These are phyloP conservation scores for Scheffersomyces titani DNA, from an alignment of 1,139 yeast genomes.

Conservation along the genomic window DNA sequence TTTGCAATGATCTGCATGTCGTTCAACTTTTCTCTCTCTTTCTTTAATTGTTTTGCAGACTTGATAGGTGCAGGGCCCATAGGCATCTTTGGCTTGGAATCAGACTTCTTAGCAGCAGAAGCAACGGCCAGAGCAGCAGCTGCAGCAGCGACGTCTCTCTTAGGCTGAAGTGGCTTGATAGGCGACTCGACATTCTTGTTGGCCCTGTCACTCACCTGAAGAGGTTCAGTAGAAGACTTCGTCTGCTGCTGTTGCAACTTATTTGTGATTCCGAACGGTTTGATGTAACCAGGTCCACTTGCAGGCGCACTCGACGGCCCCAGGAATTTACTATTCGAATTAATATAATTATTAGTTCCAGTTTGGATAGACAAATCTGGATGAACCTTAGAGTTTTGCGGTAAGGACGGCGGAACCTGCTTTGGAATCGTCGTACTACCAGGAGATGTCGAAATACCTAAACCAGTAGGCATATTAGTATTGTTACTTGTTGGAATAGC, in stretches of 20 bases:
- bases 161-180: constrained; percentile 11
- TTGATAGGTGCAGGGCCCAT: constrained; percentile 32
- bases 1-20: constrained; percentile 87
- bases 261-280: constrained; percentile 16
- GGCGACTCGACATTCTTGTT: constrained; percentile 5
- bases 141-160: constrained; percentile 17
- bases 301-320: constrained; percentile 17
- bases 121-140: constrained; percentile 22
- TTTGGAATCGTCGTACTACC: constrained; percentile 23
- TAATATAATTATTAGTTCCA: constrained; percentile 9
- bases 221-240: constrained; percentile 6
- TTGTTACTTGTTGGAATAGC: constrained; percentile 6
- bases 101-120: constrained; percentile 23
- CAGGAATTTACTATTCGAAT: constrained; percentile 8
- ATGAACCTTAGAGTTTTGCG: constrained; percentile 25
- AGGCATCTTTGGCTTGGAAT: constrained; percentile 10
- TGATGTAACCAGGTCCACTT: constrained; percentile 24
- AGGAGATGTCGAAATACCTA: constrained; percentile 18
- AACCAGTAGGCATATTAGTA: constrained; percentile 20
- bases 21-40: constrained; percentile 70
- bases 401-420: constrained; percentile 34
- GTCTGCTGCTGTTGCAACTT: constrained; percentile 4
- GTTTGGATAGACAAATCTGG: constrained; percentile 35
- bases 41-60: constrained; percentile 51
- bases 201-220: constrained; percentile 7